Evolutionary conservation across 2,329 filamentous ascomycete species (phyloP), one percentile per base, ranked within the genome.

Genomic region (Penicillium sp.): DNA sequence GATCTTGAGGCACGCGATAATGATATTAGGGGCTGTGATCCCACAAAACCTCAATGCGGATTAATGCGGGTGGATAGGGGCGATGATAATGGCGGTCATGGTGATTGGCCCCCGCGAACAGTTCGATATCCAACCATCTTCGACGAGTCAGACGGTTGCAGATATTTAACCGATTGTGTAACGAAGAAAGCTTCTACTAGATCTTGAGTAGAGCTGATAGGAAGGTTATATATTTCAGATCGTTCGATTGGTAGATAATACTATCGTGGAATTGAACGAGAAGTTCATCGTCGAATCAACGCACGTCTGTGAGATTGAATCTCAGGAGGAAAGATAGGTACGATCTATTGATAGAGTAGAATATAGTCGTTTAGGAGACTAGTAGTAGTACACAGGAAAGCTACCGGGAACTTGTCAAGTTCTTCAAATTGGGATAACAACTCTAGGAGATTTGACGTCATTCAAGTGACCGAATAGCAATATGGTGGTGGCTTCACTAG

Each of bases 41-140:
- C 22, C 26, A 20, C 18, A 8, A 27, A 41, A 50, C 37, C 26
- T 50, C 22, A 31, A 47, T 40, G 33, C 43, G 47, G 46, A 45
- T 48, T n/a, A 29, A 44, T 53, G 45, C 47, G 46, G 37, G 27
- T 49, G 53, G 20, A 23, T 41, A 49, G 35, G 37, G 37, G 20
- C 27, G 6, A 12, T 20, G 57, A 48, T 57, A 50, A 57, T 55
- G 35, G 42, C 23, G 2, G 14, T 22, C n/a, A 23, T 45, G n/a
- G 4, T 55, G 41, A 54, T 56, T 59, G 48, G 57, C 20, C 15
- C 29, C 27, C 33, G 12, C 12, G 18, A 20, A 22, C 26, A 47
- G 2, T 22, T 22, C 4, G 44, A 35, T 47, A 7, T 15, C 26
- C 8, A 22, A 8, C 33, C 6, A n/a, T 46, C n/a, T 37, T 37